Evolutionary conservation across 345 rosid species (phyloP), one percentile per base, ranked within the genome.

Genomic region (Microthlaspi erraticum): DNA sequence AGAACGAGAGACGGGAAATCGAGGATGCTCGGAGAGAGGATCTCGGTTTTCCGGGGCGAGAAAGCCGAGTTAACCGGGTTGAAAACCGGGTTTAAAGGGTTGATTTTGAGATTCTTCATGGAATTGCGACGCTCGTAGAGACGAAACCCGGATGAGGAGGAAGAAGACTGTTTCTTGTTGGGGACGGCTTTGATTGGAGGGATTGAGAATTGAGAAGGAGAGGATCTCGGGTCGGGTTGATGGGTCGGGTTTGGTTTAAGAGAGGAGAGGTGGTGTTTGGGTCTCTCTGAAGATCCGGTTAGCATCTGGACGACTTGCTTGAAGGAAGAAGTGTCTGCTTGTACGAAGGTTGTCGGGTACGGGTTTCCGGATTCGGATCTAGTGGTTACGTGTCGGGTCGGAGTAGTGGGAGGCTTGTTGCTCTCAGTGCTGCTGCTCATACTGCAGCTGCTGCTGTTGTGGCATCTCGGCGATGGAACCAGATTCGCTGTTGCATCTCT

Each of bases 301-400:
- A 94, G 83, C 98, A 94, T 86, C 76, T 94, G 99, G 64, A 94
- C 99, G 31, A 94, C 99, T 77, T 91, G 98, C 50, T 94, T 94
- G 86, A 94, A 94, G 18, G 98, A 86, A 54, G 96, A 80, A 29
- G 93, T 82, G 46, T 94, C 98, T 0, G 99, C 99, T 77, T 94
- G 97, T 51, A 94, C 99, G 77, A 94, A 94, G 44, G 99, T 94
- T 16, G 97, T 94, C 42, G 99, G 99, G 83, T 84, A 94, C 0
- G 98, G 97, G 80, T 80, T 88, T 0, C 83, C 78, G 29, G 93
- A 73, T 46, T 94, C 99, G 83, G 97, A 88, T 88, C 98, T 87
- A 60, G 87, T 78, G 29, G 88, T 75, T 42, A 88, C 81, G 33
- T 71, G 82, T 38, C 96, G 86, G 13, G 80, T 79, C 17, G 78